phyloP scores from a whole-genome alignment of 176 grass and related monocot species.

The Pontederia crassipes region DNA sequence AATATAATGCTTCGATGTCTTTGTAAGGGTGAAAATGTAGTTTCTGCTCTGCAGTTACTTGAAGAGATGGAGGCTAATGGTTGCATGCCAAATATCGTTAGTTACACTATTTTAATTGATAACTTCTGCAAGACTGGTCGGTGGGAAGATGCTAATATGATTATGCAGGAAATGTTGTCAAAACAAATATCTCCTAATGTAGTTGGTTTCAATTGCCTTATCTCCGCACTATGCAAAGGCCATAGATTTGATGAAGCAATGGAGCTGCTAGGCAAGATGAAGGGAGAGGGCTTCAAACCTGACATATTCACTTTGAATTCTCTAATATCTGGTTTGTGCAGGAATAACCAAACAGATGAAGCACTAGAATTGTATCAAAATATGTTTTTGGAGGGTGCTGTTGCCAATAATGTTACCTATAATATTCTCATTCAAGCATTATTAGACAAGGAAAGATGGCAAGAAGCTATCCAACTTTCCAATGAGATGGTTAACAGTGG shows the following conservation, averaged over 20 bases:
- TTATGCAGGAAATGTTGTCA: conserved; percentile 45
- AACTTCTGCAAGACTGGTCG: conserved; percentile 51
- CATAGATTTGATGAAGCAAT: conserved; percentile 43
- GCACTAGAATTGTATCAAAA: conserved; percentile 51
- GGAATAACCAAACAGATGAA: conserved; percentile 44
- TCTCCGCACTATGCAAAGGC: conserved; percentile 70
- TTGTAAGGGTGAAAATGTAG: conserved; percentile 54
- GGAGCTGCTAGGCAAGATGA: conserved; percentile 64
- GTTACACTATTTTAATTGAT: conserved; percentile 64
- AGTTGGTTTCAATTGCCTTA: conserved; percentile 74
- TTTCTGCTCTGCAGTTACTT: conserved; percentile 46
- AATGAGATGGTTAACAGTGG: conserved; percentile 76
- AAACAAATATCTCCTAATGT: conserved; percentile 52
- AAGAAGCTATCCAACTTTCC: conserved; percentile 48
- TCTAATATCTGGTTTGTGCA: conserved; percentile 68
- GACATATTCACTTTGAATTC: conserved; percentile 81
- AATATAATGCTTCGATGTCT: conserved; percentile 62
- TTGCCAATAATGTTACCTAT: conserved; percentile 70
- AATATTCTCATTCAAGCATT: conserved; percentile 73
- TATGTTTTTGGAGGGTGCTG: conserved; percentile 52
- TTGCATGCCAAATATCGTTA: conserved; percentile 42
- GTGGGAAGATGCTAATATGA: conserved; percentile 51
- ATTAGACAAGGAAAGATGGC: conserved; percentile 39
- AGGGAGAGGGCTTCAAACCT: conserved; percentile 50
- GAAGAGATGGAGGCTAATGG: conserved; percentile 57